Base-by-base conservation (phyloP, 805 yeast species). In the Kregervanrija pseudodelftensis region DNA sequence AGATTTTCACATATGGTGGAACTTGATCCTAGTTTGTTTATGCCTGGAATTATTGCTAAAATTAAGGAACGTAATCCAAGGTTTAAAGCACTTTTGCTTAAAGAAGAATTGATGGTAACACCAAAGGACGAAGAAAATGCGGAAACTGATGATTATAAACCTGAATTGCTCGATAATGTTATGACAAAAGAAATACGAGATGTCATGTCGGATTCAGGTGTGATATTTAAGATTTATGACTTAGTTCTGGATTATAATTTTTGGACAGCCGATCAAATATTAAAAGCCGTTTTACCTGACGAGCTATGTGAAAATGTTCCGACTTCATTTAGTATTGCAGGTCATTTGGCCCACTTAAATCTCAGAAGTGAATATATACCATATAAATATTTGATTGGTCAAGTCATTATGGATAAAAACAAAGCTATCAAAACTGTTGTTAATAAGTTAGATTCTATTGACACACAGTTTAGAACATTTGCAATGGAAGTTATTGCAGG, bases 401-500 rank as follows among this genome's bases (percentile, higher is more conserved):
- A 88, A 60, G 88, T 91, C 1, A 80, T 91, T 22, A 64, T 93
- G 45, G 97, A 91, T 65, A 93, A 93, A 59, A 89, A 86, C 64
- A 75, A 87, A 4, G 76, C 80, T 44, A 74, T 93, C 16, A 76
- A 74, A 45, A 90, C 97, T 0, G 98, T 93, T 9, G 99, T 93
- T 10, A 93, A 90, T 63, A 93, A 93, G 62, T 73, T 86, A 8
- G 91, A 89, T 55, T 71, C 88, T 1, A 93, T 93, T 43, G 95
- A 85, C 41, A 83, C 95, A 2, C 79, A 82, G 49, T 93, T 83
- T 64, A 75, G 99, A 51, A 93, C 98, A 0, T 93, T 93, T 66
- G 80, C 80, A 16, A 91, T 93, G 98, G 87, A 90, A 49, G 81
- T 95, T 0, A 70, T 93, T 42, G 99, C 98, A 0, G 98, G 99